Base-by-base conservation (phyloP, 345 rosid genomes). In the Barbarea vulgaris region DNA sequence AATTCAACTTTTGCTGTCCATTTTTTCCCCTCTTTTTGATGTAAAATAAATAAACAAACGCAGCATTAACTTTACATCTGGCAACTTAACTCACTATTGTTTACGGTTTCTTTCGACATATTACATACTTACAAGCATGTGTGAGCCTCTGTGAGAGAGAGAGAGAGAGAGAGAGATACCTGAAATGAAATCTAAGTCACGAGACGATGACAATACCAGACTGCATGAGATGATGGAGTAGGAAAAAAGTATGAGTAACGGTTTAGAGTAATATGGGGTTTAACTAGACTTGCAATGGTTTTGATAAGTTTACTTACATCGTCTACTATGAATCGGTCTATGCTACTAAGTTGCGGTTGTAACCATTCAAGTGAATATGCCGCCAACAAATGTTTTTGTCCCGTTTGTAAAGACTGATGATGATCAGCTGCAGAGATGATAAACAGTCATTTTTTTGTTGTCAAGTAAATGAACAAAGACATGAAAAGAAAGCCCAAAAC, bases 311-410 rank as follows among this genome's bases (percentile, higher is more conserved):
- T 62, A 5, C 86, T 84, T 79, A 87, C 96, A 66, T 86, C 84
- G 57, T 77, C 77, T 73, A 88, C 83, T 14, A 75, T 53, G 71
- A 90, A 90, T 36, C 76, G 84, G 74, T 93, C 93, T 31, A 42
- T 63, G 54, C 47, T 76, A 72, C 74, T 75, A 44, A 84, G 83
- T 12, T 76, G 82, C 42, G 94, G 94, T 54, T 83, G 82, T 67
- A 84, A 64, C 96, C 96, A 89, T 82, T 89, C 83, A 31, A 75
- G 85, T 15, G 67, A 36, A 77, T 83, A 87, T 22, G 79, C 30
- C 0, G 75, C 28, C 0, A 77, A 39, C 48, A 34, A 22, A 41
- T 31, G 73, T 68, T 67, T 30, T 34, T 53, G 75, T 63, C 74
- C 67, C 12, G 42, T 44, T 56, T 17, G 73, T 28, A 70, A 56